A percentile compares a stretch with the other conserved stretches of the same genome.
Evolutionary conservation across 2,329 filamentous ascomycete genomes (phyloP).

Genomic region (Hypoxylon sp.): DNA sequence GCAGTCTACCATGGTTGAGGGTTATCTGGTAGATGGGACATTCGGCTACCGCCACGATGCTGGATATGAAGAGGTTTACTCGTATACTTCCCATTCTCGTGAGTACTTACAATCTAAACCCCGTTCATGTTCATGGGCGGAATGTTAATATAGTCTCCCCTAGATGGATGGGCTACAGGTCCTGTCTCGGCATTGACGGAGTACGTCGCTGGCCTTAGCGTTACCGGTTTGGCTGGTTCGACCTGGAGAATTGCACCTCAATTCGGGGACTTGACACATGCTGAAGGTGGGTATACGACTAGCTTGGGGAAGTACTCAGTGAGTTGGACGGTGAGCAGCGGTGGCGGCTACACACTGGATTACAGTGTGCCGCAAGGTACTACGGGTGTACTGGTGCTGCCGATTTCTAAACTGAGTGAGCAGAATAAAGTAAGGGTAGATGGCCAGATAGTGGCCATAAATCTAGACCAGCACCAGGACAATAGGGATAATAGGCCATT

Average conservation of each 20-base stretch:
- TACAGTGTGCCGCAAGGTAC: slow-evolving; percentile 42
- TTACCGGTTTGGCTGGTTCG: slow-evolving; percentile 49
- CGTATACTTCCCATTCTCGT: slow-evolving; percentile 57
- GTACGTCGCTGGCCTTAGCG: slow-evolving; percentile 53
- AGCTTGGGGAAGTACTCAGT: slow-evolving; percentile 50
- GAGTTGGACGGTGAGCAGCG: slow-evolving; percentile 39
- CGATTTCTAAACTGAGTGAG: slow-evolving; percentile 12
- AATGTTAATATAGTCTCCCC: no score
- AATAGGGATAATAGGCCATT: slow-evolving; percentile 20
- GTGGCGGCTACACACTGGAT: slow-evolving; percentile 35
- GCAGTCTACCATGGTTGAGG: slow-evolving; percentile 66
- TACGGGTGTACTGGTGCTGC: slow-evolving; percentile 39
- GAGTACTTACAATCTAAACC: slow-evolving; percentile 19
- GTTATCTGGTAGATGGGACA: slow-evolving; percentile 62
- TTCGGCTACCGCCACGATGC: slow-evolving; percentile 64
- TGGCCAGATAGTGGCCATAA: slow-evolving; percentile 20
- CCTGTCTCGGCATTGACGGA: slow-evolving; percentile 57
- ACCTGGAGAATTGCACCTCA: slow-evolving; percentile 52
- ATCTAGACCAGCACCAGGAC: slow-evolving; percentile 2
- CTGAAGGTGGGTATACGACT: slow-evolving; percentile 53
- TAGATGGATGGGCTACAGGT: slow-evolving; percentile 58
- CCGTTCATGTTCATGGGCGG: no score
- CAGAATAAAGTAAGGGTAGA: slow-evolving; percentile 34
- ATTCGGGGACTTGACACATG: slow-evolving; percentile 50
- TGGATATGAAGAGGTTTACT: slow-evolving; percentile 60